phyloP scores from a whole-genome alignment of 352 stramenopile species.

The Blastocystis sp. region DNA sequence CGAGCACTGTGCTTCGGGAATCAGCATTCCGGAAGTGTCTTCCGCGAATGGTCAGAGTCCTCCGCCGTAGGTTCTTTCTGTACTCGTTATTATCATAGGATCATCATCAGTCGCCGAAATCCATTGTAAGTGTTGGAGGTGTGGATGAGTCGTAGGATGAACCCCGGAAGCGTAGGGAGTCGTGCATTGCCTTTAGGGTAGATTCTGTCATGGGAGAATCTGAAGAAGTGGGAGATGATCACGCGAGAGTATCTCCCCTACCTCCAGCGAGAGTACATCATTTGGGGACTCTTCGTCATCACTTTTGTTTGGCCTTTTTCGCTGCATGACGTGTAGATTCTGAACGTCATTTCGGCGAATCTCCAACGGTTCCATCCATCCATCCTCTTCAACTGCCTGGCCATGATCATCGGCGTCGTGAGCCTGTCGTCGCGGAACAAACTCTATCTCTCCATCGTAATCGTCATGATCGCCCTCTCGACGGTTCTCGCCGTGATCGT shows the following conservation, averaged over 20 bases:
- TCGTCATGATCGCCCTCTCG: neutral
- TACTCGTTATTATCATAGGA: neutral
- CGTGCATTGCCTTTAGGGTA: neutral
- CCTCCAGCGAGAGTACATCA: conserved; percentile 37
- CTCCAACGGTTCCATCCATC: neutral
- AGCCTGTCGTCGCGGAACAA: conserved; percentile 17
- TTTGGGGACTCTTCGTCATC: conserved; percentile 17
- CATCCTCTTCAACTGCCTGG: neutral
- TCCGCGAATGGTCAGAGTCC: neutral
- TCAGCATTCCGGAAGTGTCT: neutral
- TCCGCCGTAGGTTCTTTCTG: neutral
- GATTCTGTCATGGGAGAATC: conserved; percentile 64
- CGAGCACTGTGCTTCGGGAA: neutral
- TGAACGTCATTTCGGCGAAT: neutral
- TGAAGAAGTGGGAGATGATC: conserved; percentile 47
- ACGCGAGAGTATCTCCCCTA: conserved; percentile 9
- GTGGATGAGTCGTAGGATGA: conserved; percentile 50
- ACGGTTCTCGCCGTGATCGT: neutral
- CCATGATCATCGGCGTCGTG: conserved; percentile 37
- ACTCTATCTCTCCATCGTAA: conserved; percentile 11
- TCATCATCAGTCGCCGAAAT: neutral
- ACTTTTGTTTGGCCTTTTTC: neutral
- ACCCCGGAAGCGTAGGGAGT: conserved; percentile 33
- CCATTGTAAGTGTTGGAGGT: neutral
- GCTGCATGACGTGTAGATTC: neutral